A percentile compares a stretch with the other conserved stretches of the same genome.
Evolutionary conservation across 140 eudicot genomes (phyloP).

Genomic region (Bidens hawaiensis): DNA sequence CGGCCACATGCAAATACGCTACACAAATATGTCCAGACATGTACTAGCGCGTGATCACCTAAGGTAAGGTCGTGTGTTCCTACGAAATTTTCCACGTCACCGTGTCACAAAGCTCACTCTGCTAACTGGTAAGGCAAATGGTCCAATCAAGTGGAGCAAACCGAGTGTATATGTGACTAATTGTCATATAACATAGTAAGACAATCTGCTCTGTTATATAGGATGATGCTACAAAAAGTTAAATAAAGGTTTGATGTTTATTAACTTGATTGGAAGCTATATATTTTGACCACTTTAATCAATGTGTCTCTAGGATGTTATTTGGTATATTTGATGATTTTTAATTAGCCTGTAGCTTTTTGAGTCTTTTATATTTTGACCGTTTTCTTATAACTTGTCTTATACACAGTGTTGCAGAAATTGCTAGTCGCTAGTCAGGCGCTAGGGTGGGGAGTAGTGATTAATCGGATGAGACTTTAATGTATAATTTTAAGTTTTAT

Average conservation of each 20-base stretch:
- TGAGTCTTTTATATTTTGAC: too few species aligned
- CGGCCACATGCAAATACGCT: not conserved
- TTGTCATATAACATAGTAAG: not conserved
- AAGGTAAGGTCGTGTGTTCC: conserved; percentile 2
- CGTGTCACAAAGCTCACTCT: not conserved
- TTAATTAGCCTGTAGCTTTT: not conserved
- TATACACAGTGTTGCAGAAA: too few species aligned
- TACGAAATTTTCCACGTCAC: not conserved
- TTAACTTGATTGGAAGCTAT: not conserved
- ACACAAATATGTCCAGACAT: not conserved
- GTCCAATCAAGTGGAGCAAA: not conserved
- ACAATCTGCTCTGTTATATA: not conserved
- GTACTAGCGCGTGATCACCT: conserved; percentile 3
- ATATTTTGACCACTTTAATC: not conserved
- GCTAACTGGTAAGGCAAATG: conserved; percentile 7
- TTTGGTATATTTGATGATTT: not conserved
- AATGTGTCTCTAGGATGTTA: not conserved
- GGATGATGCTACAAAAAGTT: conserved; percentile 6
- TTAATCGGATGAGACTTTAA: too few species aligned
- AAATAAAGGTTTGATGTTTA: not conserved
- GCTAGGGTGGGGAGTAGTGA: too few species aligned
- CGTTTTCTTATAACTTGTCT: too few species aligned
- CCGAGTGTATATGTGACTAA: not conserved
- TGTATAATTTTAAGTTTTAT: too few species aligned
- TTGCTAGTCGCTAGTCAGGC: too few species aligned